Percentiles rank a stretch among this genome's conserved stretches.
phyloP scores from a whole-genome alignment of 2,329 filamentous ascomycete genomes.

The Hypoxylon sp. region DNA sequence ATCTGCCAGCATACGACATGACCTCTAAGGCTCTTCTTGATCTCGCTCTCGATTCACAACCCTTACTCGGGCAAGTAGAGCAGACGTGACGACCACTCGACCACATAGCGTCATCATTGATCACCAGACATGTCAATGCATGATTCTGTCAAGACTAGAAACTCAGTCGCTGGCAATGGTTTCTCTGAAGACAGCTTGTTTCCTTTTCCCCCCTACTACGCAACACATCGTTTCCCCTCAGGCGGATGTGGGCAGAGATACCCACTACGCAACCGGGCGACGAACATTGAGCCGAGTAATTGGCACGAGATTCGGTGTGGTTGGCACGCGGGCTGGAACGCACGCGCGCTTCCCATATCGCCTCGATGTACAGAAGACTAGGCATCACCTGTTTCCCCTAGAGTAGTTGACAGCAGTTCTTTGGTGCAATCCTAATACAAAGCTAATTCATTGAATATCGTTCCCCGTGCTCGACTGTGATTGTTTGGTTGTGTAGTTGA shows the following conservation, averaged over 20 bases:
- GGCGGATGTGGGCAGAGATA: constrained; percentile 8
- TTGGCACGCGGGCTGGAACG: constrained; percentile 22
- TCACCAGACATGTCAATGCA: background rate
- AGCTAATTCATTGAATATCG: constrained; percentile 2
- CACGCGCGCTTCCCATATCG: constrained; percentile 5
- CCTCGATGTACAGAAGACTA: background rate
- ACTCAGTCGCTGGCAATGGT: constrained; percentile 9
- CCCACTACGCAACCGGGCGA: background rate
- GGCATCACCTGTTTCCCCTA: constrained; percentile 1
- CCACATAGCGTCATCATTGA: background rate
- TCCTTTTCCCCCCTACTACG: constrained; percentile 3
- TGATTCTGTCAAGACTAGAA: background rate
- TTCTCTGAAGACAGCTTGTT: constrained; percentile 8
- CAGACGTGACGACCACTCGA: background rate
- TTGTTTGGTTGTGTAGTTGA: background rate
- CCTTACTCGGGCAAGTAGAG: background rate
- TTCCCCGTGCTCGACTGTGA: background rate
- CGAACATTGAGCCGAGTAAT: constrained; percentile 3
- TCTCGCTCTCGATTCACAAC: constrained; percentile 2
- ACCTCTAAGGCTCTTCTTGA: background rate
- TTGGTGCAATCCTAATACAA: constrained; percentile 22
- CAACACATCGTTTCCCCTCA: constrained; percentile 1
- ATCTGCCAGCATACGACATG: background rate
- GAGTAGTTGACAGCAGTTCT: constrained; percentile 1
- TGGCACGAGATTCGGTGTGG: constrained; percentile 9